A percentile compares a stretch with the other conserved stretches of the same genome.
These are phyloP conservation scores for Lippia alba DNA, from an alignment of 305 asterid species.

Conservation along the genomic window DNA sequence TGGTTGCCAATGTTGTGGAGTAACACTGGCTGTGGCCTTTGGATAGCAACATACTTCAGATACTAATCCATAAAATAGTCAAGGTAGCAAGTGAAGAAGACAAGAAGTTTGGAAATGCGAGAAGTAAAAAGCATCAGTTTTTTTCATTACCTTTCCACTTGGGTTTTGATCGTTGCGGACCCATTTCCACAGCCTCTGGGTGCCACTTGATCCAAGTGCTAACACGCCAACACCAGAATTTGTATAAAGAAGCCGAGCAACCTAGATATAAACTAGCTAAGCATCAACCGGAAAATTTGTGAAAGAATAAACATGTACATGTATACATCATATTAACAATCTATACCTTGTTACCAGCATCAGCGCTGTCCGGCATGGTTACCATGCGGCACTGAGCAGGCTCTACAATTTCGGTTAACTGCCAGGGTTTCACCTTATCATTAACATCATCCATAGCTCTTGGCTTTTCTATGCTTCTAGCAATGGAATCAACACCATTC, in stretches of 20 bases:
- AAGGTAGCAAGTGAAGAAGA: neutral
- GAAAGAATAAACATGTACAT: neutral
- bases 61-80: slow-evolving; percentile 23
- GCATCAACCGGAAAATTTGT: slow-evolving; percentile 31
- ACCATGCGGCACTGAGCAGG: slow-evolving; percentile 86
- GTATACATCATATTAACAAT: slow-evolving; percentile 8
- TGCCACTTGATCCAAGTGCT: slow-evolving; percentile 79
- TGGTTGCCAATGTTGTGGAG: slow-evolving; percentile 87
- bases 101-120: neutral
- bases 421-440: slow-evolving; percentile 88
- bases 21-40: slow-evolving; percentile 79
- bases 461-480: slow-evolving; percentile 90
- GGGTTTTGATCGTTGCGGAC: slow-evolving; percentile 76
- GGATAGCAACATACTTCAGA: slow-evolving; percentile 40
- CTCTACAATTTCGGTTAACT: slow-evolving; percentile 82
- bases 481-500: slow-evolving; percentile 88
- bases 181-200: slow-evolving; percentile 87
- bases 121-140: neutral
- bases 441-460: slow-evolving; percentile 72
- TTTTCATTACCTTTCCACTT: slow-evolving; percentile 61
- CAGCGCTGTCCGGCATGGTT: slow-evolving; percentile 88
- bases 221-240: slow-evolving; percentile 74
- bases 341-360: slow-evolving; percentile 76
- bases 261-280: slow-evolving; percentile 50
- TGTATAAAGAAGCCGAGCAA: slow-evolving; percentile 85